Evolutionary conservation across 164 flowering plant genomes (phyloP), one percentile per base, ranked within the genome.

Genomic region (Hamamelis virginiana): DNA sequence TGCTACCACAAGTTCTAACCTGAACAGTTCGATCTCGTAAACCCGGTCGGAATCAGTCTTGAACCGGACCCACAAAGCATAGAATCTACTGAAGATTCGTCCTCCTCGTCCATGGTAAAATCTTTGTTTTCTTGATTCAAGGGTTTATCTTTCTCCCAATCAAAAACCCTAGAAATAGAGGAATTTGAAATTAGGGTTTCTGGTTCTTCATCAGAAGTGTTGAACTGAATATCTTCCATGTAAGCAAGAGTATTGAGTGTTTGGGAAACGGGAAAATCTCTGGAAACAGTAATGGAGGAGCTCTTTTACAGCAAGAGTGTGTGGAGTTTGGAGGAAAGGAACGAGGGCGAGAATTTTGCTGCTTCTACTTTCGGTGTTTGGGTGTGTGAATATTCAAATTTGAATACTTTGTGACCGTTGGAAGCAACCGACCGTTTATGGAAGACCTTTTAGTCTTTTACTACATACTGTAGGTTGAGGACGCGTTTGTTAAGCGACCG

Each of bases 1-100:
- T 11, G 11, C 13, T 9, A 38, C 1, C 0, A 47, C 1, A 60
- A 43, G 66, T 23, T 59, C 81, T 51, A 59, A 90, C 97, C 93
- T 64, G 78, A 58, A 62, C 78, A 84, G 23, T 75, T 68, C 9
- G 68, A 63, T 72, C 65, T 76, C 15, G 72, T 48, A 45, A 86
- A 81, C 59, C 97, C 97, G 14, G 70, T 15, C 0, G 74, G 83
- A 44, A 89, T 68, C 0, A 92, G 69, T 69, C 83, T 88, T 15
- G 94, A 80, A 70, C 84, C 82, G 1, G 86, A 65, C 73, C 84
- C 81, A 62, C 94, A 92, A 28, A 90, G 77, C 86, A 84, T 74
- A 0, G 82, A 82, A 69, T 89, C 96, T 0, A 50, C 50, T 18
- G 66, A 73, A 68, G 38, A 74, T 11, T 66, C 80, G 12, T 55